Evolutionary conservation across 768 basidiomycete genomes (phyloP), one percentile per base, ranked within the genome.

Genomic region (Auricularia cornea): DNA sequence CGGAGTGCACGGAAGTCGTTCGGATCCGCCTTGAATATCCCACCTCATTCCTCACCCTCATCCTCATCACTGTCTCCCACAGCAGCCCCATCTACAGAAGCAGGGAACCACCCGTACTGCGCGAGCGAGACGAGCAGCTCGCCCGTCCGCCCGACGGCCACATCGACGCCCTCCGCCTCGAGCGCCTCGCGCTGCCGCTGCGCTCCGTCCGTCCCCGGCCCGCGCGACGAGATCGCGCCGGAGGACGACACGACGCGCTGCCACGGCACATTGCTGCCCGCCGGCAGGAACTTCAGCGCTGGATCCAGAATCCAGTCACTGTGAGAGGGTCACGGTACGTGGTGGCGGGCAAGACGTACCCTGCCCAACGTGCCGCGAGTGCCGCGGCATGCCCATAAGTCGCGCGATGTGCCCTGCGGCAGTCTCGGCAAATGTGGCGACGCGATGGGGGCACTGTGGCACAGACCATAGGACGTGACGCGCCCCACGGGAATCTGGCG

Each of bases 361-460:
- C 79, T 91, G 89, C 3, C 91, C 91, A 30, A 93, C 90, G 67
- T 90, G 89, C 57, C 91, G 81, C 3, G 91, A 84, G 73, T 93
- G 83, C 29, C 79, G 79, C 0, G 90, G 91, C 87, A 88, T 89
- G 20, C 89, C 89, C 62, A 90, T 80, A 28, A 93, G 77, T 68
- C 86, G 90, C 6, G 91, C 89, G 62, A 93, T 82, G 69, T 92
- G 89, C 2, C 88, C 90, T 92, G 66, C 11, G 14, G n/a, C n/a
- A n/a, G n/a, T n/a, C n/a, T n/a, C n/a, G n/a, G n/a, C n/a, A n/a
- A n/a, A n/a, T 30, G 38, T 35, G 30, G 31, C 30, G 61, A 23
- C 40, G 18, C 18, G 23, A 16, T n/a, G 14, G 33, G 18, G 31
- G 18, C 40, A 35, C 16, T 14, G n/a, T 29, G 4, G 44, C 28